A percentile compares a stretch with the other conserved stretches of the same genome.
Evolutionary conservation across 2,329 filamentous ascomycete species (phyloP).

Genomic region (Davidsoniella neocaledoniae): DNA sequence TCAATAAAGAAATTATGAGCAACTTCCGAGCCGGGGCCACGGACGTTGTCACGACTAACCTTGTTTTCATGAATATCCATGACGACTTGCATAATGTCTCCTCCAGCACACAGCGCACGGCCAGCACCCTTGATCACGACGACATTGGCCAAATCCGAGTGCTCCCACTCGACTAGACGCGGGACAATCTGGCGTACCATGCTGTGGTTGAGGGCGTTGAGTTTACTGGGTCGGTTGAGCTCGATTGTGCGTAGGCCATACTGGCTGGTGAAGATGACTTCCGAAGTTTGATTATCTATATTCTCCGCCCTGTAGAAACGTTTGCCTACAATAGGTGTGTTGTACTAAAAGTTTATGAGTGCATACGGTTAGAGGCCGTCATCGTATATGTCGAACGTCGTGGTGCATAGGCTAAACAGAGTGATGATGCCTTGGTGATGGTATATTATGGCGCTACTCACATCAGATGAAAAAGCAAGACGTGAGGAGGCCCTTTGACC

Average conservation of each 20-base stretch:
- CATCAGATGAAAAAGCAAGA: too few relatives aligned
- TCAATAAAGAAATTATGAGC: constrained; percentile 79
- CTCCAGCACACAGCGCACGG: constrained; percentile 80
- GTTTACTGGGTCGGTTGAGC: constrained; percentile 81
- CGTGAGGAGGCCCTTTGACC: background rate
- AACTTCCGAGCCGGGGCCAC: constrained; percentile 17
- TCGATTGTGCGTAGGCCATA: constrained; percentile 86
- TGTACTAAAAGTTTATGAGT: background rate
- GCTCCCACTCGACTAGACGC: constrained; percentile 79
- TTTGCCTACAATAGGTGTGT: background rate
- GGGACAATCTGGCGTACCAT: constrained; percentile 94
- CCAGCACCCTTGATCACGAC: constrained; percentile 85
- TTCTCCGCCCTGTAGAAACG: background rate
- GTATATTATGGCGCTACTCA: too few relatives aligned
- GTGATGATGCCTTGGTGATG: too few relatives aligned
- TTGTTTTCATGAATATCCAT: constrained; percentile 49
- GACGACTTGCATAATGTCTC: constrained; percentile 72
- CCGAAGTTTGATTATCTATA: constrained; percentile 55
- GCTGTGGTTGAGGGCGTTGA: constrained; percentile 81
- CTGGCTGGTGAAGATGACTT: constrained; percentile 80
- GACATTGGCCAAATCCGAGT: constrained; percentile 85
- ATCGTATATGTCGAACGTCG: too few relatives aligned
- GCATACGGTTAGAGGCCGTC: too few relatives aligned
- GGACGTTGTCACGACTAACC: background rate
- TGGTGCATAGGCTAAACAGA: too few relatives aligned